Base-by-base conservation (phyloP, 352 stramenopile genomes). In the Blastocystis sp. region DNA sequence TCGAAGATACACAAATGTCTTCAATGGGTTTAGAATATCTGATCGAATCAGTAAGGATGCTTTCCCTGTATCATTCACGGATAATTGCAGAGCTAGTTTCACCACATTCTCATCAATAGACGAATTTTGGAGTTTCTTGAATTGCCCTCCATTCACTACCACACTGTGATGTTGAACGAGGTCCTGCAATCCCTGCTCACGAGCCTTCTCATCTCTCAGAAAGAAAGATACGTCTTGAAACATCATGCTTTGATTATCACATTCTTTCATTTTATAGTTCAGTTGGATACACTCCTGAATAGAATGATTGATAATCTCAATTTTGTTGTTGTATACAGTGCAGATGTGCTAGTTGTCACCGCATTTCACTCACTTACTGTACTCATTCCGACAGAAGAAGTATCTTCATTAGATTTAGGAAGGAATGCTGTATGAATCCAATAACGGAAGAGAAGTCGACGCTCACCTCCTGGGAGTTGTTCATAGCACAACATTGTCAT, bases 151-250 rank as follows among this genome's bases (percentile, higher is more conserved):
- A 44, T 84, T 64, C 73, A 84, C 73, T 15, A 84, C 59, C 53
- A 84, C 73, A 33, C 53, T 40, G 56, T 68, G 51, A 35, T 84
- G 73, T 35, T 69, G 24, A 54, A 84, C 73, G n/a, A 84, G 58
- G 30, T 84, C 73, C 51, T 44, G 42, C 22, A 84, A 44, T 22
- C 73, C 73, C 53, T 84, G 73, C 24, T 33, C 30, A 13, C 73
- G 48, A 1, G 73, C 73, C 22, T 84, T 30, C 15, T 68, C 53
- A 57, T 84, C 53, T 4, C 37, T 42, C 11, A 84, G 73, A 17
- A 84, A 84, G 33, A 84, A 84, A 24, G 73, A 84, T 19, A 84
- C 73, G 19, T 84, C 73, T 64, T 84, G 73, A n/a, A 69, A 68
- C 33, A 44, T 30, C 17, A 60, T 40, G 27, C n/a, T 68, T 24